These are phyloP conservation scores for Leersia perrieri DNA, from an alignment of 176 grass and related monocot species.

Conservation along the genomic window DNA sequence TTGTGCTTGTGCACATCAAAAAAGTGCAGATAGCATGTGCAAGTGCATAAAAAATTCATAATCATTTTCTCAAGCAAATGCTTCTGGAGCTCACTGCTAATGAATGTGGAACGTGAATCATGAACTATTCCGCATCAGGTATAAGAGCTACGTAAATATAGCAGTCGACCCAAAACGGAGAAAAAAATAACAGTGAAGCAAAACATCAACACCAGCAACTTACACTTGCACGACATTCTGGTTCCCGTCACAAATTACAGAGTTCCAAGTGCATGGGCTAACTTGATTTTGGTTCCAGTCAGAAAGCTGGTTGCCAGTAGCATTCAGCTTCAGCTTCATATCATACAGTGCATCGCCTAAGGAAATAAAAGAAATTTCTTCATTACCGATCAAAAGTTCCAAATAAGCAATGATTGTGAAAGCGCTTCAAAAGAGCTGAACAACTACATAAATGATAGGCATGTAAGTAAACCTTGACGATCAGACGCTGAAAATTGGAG, in stretches of 20 bases:
- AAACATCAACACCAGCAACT: slow-evolving; percentile 33
- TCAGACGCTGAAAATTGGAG: slow-evolving; percentile 48
- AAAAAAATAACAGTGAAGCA: neutral
- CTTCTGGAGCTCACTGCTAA: neutral
- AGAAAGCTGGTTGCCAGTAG: slow-evolving; percentile 53
- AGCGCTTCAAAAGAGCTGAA: neutral
- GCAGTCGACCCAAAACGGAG: neutral
- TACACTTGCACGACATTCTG: slow-evolving; percentile 86
- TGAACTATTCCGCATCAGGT: slow-evolving; percentile 7
- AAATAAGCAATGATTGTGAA: neutral
- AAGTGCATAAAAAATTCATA: neutral
- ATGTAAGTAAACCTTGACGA: slow-evolving; percentile 49
- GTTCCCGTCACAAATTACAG: slow-evolving; percentile 82
- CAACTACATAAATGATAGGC: neutral
- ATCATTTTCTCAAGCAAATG: slow-evolving; percentile 10
- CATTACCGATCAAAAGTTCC: neutral
- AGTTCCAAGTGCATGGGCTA: slow-evolving; percentile 80
- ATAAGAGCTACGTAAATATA: neutral
- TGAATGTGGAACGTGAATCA: neutral
- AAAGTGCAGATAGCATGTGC: neutral
- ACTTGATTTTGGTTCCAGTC: slow-evolving; percentile 95
- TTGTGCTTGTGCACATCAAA: slow-evolving; percentile 13
- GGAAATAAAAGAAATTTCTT: slow-evolving; percentile 19
- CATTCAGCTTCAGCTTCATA: slow-evolving; percentile 76
- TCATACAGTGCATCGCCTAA: slow-evolving; percentile 59